Percentiles rank a stretch among this genome's conserved stretches.
Conservation (phyloP, 2,329 filamentous ascomycete genomes). For the Beauveria brongniartii region DNA sequence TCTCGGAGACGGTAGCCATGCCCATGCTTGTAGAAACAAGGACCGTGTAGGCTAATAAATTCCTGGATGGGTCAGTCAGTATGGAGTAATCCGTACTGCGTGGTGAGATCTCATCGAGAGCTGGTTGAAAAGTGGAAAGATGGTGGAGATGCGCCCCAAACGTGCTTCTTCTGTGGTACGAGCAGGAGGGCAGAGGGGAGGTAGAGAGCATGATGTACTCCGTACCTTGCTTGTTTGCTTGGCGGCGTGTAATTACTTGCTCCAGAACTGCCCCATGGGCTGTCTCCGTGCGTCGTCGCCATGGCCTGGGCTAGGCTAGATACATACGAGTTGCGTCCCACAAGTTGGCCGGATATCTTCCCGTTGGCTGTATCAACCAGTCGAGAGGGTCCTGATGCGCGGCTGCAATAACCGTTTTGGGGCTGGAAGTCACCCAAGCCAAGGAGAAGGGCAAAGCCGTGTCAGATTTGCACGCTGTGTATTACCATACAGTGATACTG, state of each 20-base stretch:
- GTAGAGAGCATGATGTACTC: not conserved
- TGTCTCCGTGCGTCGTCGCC: not conserved
- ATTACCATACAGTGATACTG: not conserved
- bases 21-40: not conserved
- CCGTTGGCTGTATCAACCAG: constrained; percentile 5
- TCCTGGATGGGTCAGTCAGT: not conserved
- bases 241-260: constrained; percentile 1
- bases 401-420: constrained; percentile 7
- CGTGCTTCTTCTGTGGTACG: not conserved
- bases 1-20: not conserved
- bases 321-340: constrained; percentile 4
- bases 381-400: constrained; percentile 1
- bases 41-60: not conserved
- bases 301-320: not conserved
- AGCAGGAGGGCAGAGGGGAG: not conserved
- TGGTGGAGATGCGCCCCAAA: constrained; percentile 6
- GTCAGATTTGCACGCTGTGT: not conserved
- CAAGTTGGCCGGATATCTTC: constrained; percentile 10
- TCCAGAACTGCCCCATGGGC: constrained; percentile 2
- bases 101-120: constrained; percentile 7
- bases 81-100: no score
- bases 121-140: constrained; percentile 1
- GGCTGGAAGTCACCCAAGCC: not conserved
- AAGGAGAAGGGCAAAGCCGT: not conserved
- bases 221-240: not conserved